phyloP scores from a whole-genome alignment of 2,329 filamentous ascomycete genomes.

The Aspergillus bombycis region DNA sequence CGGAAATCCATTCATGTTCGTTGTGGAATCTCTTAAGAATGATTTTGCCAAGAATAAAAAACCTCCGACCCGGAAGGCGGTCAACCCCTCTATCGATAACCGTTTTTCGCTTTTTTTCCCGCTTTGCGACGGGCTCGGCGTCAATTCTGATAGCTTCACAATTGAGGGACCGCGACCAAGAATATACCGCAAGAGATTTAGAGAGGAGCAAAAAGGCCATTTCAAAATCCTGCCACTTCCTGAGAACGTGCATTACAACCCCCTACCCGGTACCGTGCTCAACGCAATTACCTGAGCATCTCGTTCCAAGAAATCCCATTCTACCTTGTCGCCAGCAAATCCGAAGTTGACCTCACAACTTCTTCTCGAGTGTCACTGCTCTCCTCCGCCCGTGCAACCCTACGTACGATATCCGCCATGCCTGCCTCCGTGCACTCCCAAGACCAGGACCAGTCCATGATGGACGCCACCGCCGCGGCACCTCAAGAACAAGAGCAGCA shows the following conservation, averaged over 20 bases:
- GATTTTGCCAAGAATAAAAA: neutral
- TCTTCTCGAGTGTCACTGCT: neutral
- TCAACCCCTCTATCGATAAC: constrained; percentile 27
- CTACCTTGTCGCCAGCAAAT: neutral
- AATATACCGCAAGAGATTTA: neutral
- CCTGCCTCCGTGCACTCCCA: constrained; percentile 44
- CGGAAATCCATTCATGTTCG: neutral
- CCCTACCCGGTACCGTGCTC: neutral
- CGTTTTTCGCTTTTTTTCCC: constrained; percentile 20
- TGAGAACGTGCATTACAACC: neutral
- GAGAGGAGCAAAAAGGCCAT: neutral
- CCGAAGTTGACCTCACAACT: neutral
- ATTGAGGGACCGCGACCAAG: neutral
- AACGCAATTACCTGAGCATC: neutral
- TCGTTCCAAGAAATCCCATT: neutral
- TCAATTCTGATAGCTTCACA: neutral
- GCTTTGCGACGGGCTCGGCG: constrained; percentile 6
- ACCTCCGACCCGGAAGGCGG: constrained; percentile 18
- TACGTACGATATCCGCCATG: constrained; percentile 29
- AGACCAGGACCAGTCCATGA: constrained; percentile 47
- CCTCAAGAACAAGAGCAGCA: constrained; percentile 44
- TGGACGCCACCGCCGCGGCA: constrained; percentile 32
- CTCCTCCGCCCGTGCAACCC: neutral
- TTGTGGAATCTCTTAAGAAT: neutral
- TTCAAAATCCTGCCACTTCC: neutral